Conservation (phyloP, 2,329 filamentous ascomycete species). For the Aspergillus quadricinctus region DNA sequence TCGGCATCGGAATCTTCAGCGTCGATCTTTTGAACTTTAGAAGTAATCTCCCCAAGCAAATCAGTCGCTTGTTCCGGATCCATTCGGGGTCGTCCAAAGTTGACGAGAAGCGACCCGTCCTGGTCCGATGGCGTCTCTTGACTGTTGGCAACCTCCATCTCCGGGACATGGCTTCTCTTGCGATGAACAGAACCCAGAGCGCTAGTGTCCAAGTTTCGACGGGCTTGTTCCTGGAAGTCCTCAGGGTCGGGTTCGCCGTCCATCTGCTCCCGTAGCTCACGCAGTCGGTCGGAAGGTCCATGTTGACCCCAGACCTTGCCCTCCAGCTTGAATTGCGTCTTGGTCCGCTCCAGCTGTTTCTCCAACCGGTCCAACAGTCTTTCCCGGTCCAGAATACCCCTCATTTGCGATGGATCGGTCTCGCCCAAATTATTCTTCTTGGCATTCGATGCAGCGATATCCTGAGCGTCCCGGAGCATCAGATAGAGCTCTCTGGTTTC, state of each 20-base stretch:
- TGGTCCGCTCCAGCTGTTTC: conserved; percentile 92
- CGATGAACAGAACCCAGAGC: conserved; percentile 69
- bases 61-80: conserved; percentile 60
- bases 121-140: conserved; percentile 46
- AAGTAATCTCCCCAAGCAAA: conserved; percentile 66
- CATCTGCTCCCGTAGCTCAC: conserved; percentile 93
- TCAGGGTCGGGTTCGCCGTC: conserved; percentile 59
- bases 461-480: conserved; percentile 95
- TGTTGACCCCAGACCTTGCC: conserved; percentile 85
- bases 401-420: conserved; percentile 71
- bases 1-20: conserved; percentile 18
- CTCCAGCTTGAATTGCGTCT: conserved; percentile 96
- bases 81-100: conserved; percentile 66
- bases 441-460: conserved; percentile 88
- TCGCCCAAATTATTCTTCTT: conserved; percentile 56
- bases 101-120: conserved; percentile 64
- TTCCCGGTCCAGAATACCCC: conserved; percentile 90
- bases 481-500: conserved; percentile 96
- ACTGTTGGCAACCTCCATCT: conserved; percentile 32
- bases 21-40: conserved; percentile 74
- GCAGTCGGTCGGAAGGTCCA: conserved; percentile 84
- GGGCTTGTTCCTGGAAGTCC: conserved; percentile 51
- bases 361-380: conserved; percentile 89
- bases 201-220: conserved; percentile 64
- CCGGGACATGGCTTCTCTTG: conserved; percentile 42